These are phyloP conservation scores for Syzygium jambos DNA, from an alignment of 345 rosid species.

Conservation along the genomic window DNA sequence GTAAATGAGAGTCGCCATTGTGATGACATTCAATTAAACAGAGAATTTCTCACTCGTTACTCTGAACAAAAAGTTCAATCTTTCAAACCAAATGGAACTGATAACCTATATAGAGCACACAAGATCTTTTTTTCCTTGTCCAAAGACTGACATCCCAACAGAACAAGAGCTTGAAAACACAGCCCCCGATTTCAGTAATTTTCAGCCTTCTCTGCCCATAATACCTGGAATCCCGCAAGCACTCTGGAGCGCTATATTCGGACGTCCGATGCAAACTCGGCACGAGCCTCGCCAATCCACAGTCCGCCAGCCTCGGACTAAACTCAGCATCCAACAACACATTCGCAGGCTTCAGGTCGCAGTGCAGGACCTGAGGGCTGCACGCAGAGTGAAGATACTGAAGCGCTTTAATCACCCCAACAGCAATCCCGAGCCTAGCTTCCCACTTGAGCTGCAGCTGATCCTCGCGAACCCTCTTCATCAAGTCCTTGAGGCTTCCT, in stretches of 20 bases:
- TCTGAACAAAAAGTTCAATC: neutral
- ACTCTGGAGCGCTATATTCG: slow-evolving; percentile 72
- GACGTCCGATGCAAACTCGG: slow-evolving; percentile 43
- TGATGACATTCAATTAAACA: neutral
- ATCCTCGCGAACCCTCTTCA: slow-evolving; percentile 58
- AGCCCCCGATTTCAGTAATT: neutral
- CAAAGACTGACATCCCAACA: neutral
- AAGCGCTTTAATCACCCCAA: slow-evolving; percentile 87
- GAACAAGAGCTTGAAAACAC: neutral
- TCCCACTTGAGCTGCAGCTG: slow-evolving; percentile 78
- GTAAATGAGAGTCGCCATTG: neutral
- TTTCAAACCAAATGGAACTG: neutral
- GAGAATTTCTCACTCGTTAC: neutral
- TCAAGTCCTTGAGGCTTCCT: slow-evolving; percentile 80
- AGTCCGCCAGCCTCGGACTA: slow-evolving; percentile 77
- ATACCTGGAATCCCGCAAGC: slow-evolving; percentile 71
- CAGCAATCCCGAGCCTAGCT: slow-evolving; percentile 71
- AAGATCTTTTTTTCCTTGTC: neutral
- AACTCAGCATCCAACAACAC: slow-evolving; percentile 92
- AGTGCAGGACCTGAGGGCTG: slow-evolving; percentile 63
- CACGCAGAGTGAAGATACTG: slow-evolving; percentile 70
- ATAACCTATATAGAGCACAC: neutral
- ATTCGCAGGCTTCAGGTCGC: slow-evolving; percentile 75
- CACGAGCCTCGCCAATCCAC: slow-evolving; percentile 59
- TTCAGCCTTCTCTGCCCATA: neutral